A percentile compares a stretch with the other conserved stretches of the same genome.
These are phyloP conservation scores for Dissophora globulifera DNA, from an alignment of 192 early-diverging fungal genomes.

Conservation along the genomic window DNA sequence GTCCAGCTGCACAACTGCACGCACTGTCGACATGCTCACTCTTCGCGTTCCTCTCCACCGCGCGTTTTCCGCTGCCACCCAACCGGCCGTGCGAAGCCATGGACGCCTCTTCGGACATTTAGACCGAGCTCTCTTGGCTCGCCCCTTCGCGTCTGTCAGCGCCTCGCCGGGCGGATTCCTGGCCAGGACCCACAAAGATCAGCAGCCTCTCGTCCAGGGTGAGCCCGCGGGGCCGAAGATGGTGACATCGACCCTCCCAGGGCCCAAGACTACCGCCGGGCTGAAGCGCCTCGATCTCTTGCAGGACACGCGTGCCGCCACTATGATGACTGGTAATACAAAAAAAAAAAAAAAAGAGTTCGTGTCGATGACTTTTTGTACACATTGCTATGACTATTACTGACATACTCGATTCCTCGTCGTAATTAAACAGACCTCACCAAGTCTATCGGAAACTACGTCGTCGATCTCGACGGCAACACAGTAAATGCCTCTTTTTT, in stretches of 20 bases:
- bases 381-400: neutral
- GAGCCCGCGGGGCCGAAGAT: slow-evolving; percentile 68
- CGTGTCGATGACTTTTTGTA: neutral
- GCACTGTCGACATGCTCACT: neutral
- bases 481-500: slow-evolving; percentile 35
- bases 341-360: neutral
- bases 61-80: neutral
- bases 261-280: slow-evolving; percentile 65
- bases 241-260: slow-evolving; percentile 66
- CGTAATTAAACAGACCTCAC: slow-evolving; percentile 61
- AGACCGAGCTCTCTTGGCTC: neutral
- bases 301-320: slow-evolving; percentile 74
- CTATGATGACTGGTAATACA: slow-evolving; percentile 61
- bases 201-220: slow-evolving; percentile 41
- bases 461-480: slow-evolving; percentile 80
- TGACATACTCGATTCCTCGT: no score
- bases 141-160: slow-evolving; percentile 15
- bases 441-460: slow-evolving; percentile 78
- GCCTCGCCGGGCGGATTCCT: neutral
- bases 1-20: no score
- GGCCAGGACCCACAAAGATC: slow-evolving; percentile 25
- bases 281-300: slow-evolving; percentile 61
- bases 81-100: neutral
- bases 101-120: slow-evolving; percentile 7
- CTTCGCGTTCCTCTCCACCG: slow-evolving; percentile 6